These are phyloP conservation scores for Marchantia polymorpha DNA, from an alignment of 225 moss, liverwort and hornwort genomes.

Conservation along the genomic window DNA sequence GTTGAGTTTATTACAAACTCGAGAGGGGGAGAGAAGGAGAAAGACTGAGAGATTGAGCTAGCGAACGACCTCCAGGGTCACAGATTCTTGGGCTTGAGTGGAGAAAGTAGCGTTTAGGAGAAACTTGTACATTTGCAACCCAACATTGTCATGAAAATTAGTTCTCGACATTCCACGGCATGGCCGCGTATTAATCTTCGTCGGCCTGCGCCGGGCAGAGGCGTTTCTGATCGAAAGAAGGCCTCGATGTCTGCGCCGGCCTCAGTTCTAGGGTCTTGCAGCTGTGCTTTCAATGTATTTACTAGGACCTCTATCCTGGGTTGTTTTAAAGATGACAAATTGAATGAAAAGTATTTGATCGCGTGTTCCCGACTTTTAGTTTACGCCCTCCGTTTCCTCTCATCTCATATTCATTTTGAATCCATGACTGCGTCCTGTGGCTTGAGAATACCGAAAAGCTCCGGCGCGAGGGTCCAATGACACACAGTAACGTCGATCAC, in stretches of 20 bases:
- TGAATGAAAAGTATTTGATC: neutral
- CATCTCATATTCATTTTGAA: too few relatives aligned
- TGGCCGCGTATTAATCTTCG: neutral
- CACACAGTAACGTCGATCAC: too few relatives aligned
- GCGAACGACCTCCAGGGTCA: neutral
- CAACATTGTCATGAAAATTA: slow-evolving; percentile 8
- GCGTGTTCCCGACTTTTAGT: too few relatives aligned
- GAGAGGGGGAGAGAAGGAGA: neutral
- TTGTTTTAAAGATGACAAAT: neutral
- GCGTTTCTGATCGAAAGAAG: neutral
- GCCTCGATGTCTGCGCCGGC: neutral
- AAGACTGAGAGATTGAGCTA: neutral
- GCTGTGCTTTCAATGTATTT: neutral
- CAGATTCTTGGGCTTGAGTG: slow-evolving; percentile 1
- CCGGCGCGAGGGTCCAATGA: too few relatives aligned
- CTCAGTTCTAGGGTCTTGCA: neutral
- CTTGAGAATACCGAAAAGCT: too few relatives aligned
- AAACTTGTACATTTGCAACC: slow-evolving; percentile 10
- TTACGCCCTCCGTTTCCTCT: too few relatives aligned
- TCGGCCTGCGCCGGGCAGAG: neutral
- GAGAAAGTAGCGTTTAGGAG: slow-evolving; percentile 1
- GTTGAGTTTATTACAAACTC: slow-evolving; percentile 2
- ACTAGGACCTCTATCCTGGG: neutral
- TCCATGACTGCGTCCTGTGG: too few relatives aligned
- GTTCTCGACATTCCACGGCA: neutral